Evolutionary conservation across 768 basidiomycete species (phyloP).

Genomic region (Rhodotorula sphaerocarpa): DNA sequence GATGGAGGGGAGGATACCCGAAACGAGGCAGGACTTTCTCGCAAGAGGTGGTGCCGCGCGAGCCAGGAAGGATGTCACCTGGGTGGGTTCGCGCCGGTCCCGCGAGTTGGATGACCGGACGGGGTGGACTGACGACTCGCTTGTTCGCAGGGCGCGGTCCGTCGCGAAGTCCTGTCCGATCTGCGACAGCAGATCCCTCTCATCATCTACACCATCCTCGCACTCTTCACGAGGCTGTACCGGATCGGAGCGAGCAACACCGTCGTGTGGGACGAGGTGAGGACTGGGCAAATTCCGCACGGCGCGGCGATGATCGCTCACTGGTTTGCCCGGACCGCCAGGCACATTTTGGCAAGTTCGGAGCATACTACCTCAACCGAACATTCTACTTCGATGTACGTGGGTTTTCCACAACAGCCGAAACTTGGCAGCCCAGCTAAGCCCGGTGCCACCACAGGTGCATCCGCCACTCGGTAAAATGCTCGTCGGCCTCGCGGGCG

Average conservation of each 20-base stretch:
- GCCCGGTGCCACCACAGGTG: slow-evolving; percentile 5
- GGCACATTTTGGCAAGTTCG: slow-evolving; percentile 99
- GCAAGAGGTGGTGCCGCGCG: not conserved
- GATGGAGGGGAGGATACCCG: slow-evolving; percentile 30
- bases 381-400: slow-evolving; percentile 96
- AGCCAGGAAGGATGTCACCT: slow-evolving; percentile 3
- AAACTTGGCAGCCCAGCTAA: not conserved
- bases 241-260: slow-evolving; percentile 73
- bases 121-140: not conserved
- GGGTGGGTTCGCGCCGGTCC: slow-evolving; percentile 11
- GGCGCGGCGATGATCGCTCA: not conserved
- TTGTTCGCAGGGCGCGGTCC: slow-evolving; percentile 6
- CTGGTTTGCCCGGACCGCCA: no score
- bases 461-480: slow-evolving; percentile 98
- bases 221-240: slow-evolving; percentile 91
- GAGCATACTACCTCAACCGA: slow-evolving; percentile 85
- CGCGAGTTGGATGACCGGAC: not conserved
- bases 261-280: slow-evolving; percentile 89
- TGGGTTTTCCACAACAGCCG: not conserved
- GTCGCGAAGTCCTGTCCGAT: slow-evolving; percentile 15
- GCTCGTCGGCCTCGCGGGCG: slow-evolving; percentile 88
- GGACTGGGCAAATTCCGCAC: slow-evolving; percentile 5
- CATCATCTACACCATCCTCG: slow-evolving; percentile 78
- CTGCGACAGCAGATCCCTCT: slow-evolving; percentile 47
- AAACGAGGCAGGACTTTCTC: slow-evolving; percentile 22